phyloP scores from a whole-genome alignment of 345 rosid genomes.

The Mercurialis annua region DNA sequence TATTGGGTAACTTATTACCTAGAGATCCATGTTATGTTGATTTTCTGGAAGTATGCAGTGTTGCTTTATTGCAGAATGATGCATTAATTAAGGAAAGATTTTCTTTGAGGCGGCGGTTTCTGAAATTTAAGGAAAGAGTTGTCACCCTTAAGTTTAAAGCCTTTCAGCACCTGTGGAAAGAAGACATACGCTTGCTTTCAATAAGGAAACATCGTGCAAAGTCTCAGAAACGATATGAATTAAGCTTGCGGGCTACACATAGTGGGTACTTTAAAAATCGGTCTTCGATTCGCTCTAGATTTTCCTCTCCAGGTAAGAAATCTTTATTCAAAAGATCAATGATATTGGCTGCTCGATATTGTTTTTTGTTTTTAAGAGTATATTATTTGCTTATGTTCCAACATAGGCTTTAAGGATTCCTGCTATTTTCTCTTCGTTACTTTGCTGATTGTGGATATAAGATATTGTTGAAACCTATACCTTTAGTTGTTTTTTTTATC shows the following conservation, averaged over 20 bases:
- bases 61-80: constrained; percentile 31
- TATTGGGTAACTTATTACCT: constrained; percentile 49
- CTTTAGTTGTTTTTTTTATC: neutral
- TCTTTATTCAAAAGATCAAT: neutral
- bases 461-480: neutral
- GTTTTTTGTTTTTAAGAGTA: no score
- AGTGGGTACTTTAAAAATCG: constrained; percentile 59
- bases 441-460: no score
- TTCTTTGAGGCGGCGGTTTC: constrained; percentile 38
- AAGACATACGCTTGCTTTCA: constrained; percentile 59
- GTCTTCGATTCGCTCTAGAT: constrained; percentile 60
- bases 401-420: no score
- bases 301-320: constrained; percentile 64
- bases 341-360: neutral
- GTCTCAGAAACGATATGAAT: constrained; percentile 63
- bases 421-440: no score
- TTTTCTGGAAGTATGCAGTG: constrained; percentile 27
- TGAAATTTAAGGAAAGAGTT: constrained; percentile 74
- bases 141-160: constrained; percentile 73
- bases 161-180: constrained; percentile 77
- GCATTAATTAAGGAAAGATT: constrained; percentile 43
- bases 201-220: constrained; percentile 54
- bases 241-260: constrained; percentile 41
- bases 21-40: constrained; percentile 32
- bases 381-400: no score